These are phyloP conservation scores for Penicillium sp. DNA, from an alignment of 2,329 filamentous ascomycete genomes.

Conservation along the genomic window DNA sequence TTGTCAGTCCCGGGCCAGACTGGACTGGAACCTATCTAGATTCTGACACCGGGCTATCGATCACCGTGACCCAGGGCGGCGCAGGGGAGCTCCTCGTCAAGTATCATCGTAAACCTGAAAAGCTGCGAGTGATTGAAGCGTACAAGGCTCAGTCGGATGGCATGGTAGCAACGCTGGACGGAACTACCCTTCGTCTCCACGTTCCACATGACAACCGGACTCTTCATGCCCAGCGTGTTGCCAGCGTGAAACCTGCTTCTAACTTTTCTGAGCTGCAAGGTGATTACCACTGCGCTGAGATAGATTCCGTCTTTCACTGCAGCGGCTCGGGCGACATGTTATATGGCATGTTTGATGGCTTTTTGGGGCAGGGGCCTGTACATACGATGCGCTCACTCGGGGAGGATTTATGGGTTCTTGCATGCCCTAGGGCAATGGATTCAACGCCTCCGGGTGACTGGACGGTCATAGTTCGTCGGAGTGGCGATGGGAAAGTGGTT, in stretches of 20 bases:
- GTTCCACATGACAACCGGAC: not conserved
- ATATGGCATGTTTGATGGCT: not conserved
- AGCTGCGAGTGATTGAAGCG: not conserved
- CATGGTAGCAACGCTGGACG: not conserved
- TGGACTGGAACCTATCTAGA: slow-evolving; percentile 40
- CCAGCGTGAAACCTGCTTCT: not conserved
- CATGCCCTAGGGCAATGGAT: not conserved
- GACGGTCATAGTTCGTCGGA: not conserved
- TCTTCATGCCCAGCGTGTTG: not conserved
- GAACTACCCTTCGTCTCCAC: not conserved
- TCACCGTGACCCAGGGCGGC: slow-evolving; percentile 26
- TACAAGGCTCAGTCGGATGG: not conserved
- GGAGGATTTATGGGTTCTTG: not conserved
- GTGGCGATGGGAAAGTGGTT: not conserved
- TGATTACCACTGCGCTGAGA: not conserved
- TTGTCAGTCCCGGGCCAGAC: slow-evolving; percentile 15
- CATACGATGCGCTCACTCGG: not conserved
- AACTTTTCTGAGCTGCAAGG: not conserved
- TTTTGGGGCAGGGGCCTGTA: not conserved
- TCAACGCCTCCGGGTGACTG: not conserved
- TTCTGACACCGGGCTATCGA: slow-evolving; percentile 28
- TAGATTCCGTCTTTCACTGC: not conserved
- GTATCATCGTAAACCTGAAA: slow-evolving; percentile 26
- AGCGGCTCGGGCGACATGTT: not conserved
- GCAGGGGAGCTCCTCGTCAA: slow-evolving; percentile 26